Conservation (phyloP, 352 stramenopile genomes). For the Globisporangium lucens region DNA sequence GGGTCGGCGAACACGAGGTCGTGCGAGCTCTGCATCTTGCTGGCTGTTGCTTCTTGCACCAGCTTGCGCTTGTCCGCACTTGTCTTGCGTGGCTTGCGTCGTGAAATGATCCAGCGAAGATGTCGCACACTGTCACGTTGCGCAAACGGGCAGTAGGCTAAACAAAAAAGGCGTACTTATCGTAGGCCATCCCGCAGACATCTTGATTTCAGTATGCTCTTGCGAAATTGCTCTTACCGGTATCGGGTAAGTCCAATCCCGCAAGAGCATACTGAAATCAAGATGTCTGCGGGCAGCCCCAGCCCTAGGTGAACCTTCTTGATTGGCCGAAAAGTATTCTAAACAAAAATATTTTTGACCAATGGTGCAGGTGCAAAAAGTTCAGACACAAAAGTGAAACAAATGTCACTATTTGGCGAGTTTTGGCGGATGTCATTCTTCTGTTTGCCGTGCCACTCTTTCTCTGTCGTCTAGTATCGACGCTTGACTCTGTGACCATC, state of each 20-base stretch:
- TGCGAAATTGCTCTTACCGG: too few relatives aligned
- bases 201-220: too few relatives aligned
- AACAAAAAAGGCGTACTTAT: too few relatives aligned
- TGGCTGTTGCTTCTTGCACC: neutral
- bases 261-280: too few relatives aligned
- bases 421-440: neutral
- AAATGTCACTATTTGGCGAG: neutral
- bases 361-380: too few relatives aligned
- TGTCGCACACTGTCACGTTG: neutral
- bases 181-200: too few relatives aligned
- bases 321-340: too few relatives aligned
- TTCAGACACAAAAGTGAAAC: slow-evolving; percentile 7
- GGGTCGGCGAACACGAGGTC: slow-evolving; percentile 63
- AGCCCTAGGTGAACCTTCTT: too few relatives aligned
- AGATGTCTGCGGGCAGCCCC: too few relatives aligned
- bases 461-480: slow-evolving; percentile 40
- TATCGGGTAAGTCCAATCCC: too few relatives aligned
- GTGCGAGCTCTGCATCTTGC: slow-evolving; percentile 56
- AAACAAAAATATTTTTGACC: too few relatives aligned
- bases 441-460: neutral
- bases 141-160: slow-evolving; percentile 10
- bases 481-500: slow-evolving; percentile 56
- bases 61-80: neutral
- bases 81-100: neutral
- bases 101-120: neutral